Conservation (phyloP, 108 stramenopile genomes). For the Cyclotella kingstonii region DNA sequence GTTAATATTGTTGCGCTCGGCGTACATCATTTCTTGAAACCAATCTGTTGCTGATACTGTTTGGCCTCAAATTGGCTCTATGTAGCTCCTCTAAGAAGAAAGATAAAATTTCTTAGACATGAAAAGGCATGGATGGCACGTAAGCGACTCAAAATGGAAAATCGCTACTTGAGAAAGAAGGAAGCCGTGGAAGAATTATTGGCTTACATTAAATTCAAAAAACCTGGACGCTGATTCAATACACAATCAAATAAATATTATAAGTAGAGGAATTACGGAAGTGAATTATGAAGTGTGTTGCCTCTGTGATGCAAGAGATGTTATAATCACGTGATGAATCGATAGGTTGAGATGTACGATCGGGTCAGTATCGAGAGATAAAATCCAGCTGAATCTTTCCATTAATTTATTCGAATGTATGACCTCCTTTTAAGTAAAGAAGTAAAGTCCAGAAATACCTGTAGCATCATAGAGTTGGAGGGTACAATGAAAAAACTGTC, state of each 20-base stretch:
- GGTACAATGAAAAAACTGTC: too few relatives aligned
- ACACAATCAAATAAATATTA: background rate
- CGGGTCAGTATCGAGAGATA: too few relatives aligned
- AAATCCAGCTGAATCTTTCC: too few relatives aligned
- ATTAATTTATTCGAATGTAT: too few relatives aligned
- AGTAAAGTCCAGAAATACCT: too few relatives aligned
- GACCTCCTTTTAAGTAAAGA: too few relatives aligned
- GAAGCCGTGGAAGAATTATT: constrained; percentile 41
- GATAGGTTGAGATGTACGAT: too few relatives aligned
- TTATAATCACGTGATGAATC: too few relatives aligned
- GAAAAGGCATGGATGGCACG: constrained; percentile 47
- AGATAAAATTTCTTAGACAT: constrained; percentile 24
- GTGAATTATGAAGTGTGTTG: too few relatives aligned
- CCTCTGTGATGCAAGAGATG: too few relatives aligned
- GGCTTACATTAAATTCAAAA: constrained; percentile 42
- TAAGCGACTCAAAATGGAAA: constrained; percentile 40
- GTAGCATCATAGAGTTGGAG: too few relatives aligned
- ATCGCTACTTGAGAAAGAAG: constrained; percentile 25
- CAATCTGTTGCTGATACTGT: background rate
- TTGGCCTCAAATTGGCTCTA: background rate
- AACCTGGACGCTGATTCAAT: too few relatives aligned
- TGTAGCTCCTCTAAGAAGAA: constrained; percentile 37
- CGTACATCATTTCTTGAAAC: background rate
- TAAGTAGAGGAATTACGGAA: background rate
- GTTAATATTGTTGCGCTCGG: background rate